Base-by-base conservation (phyloP, 306 rosid genomes). In the Chamaecrista fasciculata region DNA sequence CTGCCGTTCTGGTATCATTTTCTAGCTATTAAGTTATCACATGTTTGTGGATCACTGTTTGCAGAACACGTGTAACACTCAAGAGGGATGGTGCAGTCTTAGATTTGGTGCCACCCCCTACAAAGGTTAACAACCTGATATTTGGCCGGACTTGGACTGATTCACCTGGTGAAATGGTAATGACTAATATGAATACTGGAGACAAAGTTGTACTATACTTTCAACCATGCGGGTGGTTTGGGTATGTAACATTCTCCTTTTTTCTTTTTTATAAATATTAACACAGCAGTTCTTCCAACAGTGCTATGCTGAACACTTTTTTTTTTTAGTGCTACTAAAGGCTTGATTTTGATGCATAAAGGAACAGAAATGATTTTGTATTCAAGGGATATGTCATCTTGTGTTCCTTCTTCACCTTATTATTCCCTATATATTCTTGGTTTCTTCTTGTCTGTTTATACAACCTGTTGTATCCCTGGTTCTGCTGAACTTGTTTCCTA, bases 221-320 rank as follows among this genome's bases (percentile, higher is more conserved):
- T 82, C 98, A 93, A 87, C 97, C 95, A 59, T 90, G 97, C 62
- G 98, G 98, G 49, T 92, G 98, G 96, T 86, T 92, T 71, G 98
- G 98, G 98, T 89, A 67, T 44, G 78, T 76, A 71, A 43, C 4
- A 28, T 7, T 7, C 2, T 37, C 10, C 0, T 9, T 37, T 37
- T 37, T 1, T 37, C 10, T 34, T 12, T 62, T 43, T 48, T 44
- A 20, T 5, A 9, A 66, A 50, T 57, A 31, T 25, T 7, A 46
- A 57, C 11, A 29, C 55, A 11, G 46, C 40, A 51, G 19, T 43
- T 74, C 16, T 66, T 5, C 15, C 23, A n/a, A n/a, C n/a, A 31
- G 29, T 44, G 34, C 34, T 56, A 55, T 56, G 18, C 65, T 57
- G 28, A 8, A 33, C 36, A 33, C 36, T 33, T 4, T 28, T 40